Evolutionary conservation across 2,329 filamentous ascomycete genomes (phyloP).

Genomic region (Polychaeton citri): DNA sequence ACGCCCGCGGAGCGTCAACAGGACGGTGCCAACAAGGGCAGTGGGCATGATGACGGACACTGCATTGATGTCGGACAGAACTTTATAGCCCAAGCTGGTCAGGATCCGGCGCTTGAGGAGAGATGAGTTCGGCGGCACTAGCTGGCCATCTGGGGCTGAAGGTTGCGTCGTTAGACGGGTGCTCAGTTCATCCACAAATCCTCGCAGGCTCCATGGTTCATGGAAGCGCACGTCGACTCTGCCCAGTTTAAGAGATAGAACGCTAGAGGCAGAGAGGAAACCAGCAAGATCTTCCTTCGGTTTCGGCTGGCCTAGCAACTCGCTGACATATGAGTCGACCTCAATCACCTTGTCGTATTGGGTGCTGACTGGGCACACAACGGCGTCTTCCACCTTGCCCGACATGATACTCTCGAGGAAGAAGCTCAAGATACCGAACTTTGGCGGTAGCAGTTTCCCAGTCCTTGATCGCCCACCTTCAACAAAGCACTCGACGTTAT

Average conservation of each 20-base stretch:
- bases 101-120: constrained; percentile 52
- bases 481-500: constrained; percentile 95
- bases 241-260: constrained; percentile 77
- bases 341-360: constrained; percentile 99
- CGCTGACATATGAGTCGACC: constrained; percentile 89
- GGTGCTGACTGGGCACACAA: constrained; percentile 90
- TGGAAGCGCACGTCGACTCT: constrained; percentile 93
- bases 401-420: constrained; percentile 82
- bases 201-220: constrained; percentile 81
- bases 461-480: constrained; percentile 88
- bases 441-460: constrained; percentile 83
- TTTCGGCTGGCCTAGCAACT: constrained; percentile 86
- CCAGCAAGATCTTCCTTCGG: constrained; percentile 86
- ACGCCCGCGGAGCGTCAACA: constrained; percentile 79
- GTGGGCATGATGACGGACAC: constrained; percentile 98
- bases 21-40: constrained; percentile 82
- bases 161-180: constrained; percentile 31
- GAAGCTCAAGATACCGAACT: constrained; percentile 90
- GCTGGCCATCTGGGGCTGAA: constrained; percentile 9
- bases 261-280: constrained; percentile 77
- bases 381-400: constrained; percentile 74
- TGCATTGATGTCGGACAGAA: constrained; percentile 85
- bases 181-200: constrained; percentile 69
- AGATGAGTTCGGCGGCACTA: constrained; percentile 4
- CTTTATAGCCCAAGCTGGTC: constrained; percentile 78